These are phyloP conservation scores for Coccomyxa subellipsoidea DNA, from an alignment of 163 green algal genomes.

Conservation along the genomic window DNA sequence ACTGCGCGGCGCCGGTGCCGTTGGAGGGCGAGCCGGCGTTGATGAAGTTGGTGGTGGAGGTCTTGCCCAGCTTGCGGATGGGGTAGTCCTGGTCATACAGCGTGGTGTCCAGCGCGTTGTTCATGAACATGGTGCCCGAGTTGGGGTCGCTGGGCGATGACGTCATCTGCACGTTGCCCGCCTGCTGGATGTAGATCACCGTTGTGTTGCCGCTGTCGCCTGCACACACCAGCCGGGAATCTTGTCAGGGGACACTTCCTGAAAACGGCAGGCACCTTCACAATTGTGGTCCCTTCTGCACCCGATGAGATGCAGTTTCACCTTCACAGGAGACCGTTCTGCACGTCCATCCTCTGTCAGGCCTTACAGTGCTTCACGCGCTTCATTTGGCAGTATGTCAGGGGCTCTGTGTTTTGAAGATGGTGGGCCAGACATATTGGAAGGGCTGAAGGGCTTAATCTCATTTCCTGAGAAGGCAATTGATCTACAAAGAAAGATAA, in stretches of 20 bases:
- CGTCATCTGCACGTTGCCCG: background rate
- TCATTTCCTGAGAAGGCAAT: too few relatives aligned
- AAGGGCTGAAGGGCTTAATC: too few relatives aligned
- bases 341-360: too few relatives aligned
- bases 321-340: too few relatives aligned
- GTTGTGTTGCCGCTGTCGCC: background rate
- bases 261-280: too few relatives aligned
- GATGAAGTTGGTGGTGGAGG: background rate
- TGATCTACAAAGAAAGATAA: too few relatives aligned
- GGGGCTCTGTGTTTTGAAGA: too few relatives aligned
- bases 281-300: too few relatives aligned
- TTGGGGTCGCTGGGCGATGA: background rate
- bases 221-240: background rate
- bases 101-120: background rate
- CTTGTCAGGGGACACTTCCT: background rate
- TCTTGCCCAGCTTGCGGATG: slow-evolving; percentile 6
- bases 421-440: too few relatives aligned
- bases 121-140: background rate
- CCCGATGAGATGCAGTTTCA: too few relatives aligned
- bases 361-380: too few relatives aligned
- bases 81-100: slow-evolving; percentile 3
- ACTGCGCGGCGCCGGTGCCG: background rate
- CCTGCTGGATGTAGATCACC: background rate
- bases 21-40: background rate
- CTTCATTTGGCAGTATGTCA: too few relatives aligned